These are phyloP conservation scores for Crithidia bombi DNA, from an alignment of 208 protist genomes.

Conservation along the genomic window DNA sequence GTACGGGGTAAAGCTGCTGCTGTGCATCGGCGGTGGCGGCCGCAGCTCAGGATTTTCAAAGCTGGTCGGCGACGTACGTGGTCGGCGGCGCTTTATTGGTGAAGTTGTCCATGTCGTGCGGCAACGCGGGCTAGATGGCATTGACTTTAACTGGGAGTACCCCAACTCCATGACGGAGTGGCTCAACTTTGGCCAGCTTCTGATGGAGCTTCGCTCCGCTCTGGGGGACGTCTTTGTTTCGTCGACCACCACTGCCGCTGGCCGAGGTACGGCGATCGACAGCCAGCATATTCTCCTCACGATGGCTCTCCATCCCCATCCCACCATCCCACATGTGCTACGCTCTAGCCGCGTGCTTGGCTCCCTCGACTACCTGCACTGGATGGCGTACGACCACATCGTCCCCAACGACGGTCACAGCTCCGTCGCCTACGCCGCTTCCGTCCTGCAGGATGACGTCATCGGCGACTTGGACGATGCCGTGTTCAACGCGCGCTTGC, in stretches of 20 bases:
- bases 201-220: slow-evolving; percentile 37
- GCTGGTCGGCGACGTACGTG: slow-evolving; percentile 29
- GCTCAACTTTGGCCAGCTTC: slow-evolving; percentile 35
- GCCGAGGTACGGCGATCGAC: background rate
- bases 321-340: slow-evolving; percentile 28
- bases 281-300: slow-evolving; percentile 26
- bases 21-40: slow-evolving; percentile 69
- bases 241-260: background rate
- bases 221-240: slow-evolving; percentile 3
- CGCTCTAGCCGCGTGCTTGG: slow-evolving; percentile 28
- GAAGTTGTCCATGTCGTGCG: slow-evolving; percentile 43
- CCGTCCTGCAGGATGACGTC: slow-evolving; percentile 24
- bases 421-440: slow-evolving; percentile 39
- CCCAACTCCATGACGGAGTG: slow-evolving; percentile 50
- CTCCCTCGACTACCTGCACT: slow-evolving; percentile 62
- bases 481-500: background rate
- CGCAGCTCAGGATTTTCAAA: slow-evolving; percentile 56
- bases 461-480: slow-evolving; percentile 23
- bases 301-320: slow-evolving; percentile 55
- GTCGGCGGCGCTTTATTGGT: slow-evolving; percentile 37
- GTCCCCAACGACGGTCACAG: slow-evolving; percentile 29
- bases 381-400: slow-evolving; percentile 71
- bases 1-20: slow-evolving; percentile 55
- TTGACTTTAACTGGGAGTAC: slow-evolving; percentile 88
- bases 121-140: slow-evolving; percentile 52